These are phyloP conservation scores for Russula dissimulans DNA, from an alignment of 768 basidiomycete species.

Conservation along the genomic window DNA sequence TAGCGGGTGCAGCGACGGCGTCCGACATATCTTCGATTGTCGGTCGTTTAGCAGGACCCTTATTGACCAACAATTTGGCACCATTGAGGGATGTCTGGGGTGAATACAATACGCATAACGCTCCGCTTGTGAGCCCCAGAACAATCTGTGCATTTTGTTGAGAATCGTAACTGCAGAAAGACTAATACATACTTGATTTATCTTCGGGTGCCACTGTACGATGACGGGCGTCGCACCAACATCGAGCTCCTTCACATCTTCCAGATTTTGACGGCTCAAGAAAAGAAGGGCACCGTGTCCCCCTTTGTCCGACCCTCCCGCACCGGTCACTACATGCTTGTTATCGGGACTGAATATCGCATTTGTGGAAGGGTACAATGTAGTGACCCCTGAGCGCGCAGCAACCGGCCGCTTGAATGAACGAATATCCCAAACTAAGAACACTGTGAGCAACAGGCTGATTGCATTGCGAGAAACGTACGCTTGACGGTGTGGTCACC, in stretches of 20 bases:
- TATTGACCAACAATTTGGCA: conserved; percentile 79
- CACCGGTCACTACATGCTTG: conserved; percentile 78
- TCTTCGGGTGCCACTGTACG: conserved; percentile 91
- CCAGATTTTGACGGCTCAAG: conserved; percentile 59
- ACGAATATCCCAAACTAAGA: conserved; percentile 86
- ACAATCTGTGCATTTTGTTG: conserved; percentile 51
- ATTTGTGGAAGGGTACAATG: conserved; percentile 88
- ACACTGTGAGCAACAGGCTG: neutral
- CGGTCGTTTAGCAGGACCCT: conserved; percentile 74
- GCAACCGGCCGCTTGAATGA: conserved; percentile 84
- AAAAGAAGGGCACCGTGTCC: conserved; percentile 66
- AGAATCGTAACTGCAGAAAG: neutral
- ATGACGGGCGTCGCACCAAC: conserved; percentile 79
- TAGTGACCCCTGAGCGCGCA: conserved; percentile 51
- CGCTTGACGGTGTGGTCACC: conserved; percentile 94
- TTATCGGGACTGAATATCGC: conserved; percentile 94
- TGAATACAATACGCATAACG: conserved; percentile 87
- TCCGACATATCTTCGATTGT: conserved; percentile 86
- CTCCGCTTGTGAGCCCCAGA: conserved; percentile 78
- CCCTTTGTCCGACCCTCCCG: conserved; percentile 57
- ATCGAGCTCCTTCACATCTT: conserved; percentile 55
- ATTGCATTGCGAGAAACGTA: conserved; percentile 34
- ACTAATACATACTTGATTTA: conserved; percentile 75
- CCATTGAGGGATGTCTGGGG: conserved; percentile 85
- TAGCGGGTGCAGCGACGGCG: conserved; percentile 75